Evolutionary conservation across 2,329 filamentous ascomycete genomes (phyloP).

Genomic region (Anthostomella pinea): DNA sequence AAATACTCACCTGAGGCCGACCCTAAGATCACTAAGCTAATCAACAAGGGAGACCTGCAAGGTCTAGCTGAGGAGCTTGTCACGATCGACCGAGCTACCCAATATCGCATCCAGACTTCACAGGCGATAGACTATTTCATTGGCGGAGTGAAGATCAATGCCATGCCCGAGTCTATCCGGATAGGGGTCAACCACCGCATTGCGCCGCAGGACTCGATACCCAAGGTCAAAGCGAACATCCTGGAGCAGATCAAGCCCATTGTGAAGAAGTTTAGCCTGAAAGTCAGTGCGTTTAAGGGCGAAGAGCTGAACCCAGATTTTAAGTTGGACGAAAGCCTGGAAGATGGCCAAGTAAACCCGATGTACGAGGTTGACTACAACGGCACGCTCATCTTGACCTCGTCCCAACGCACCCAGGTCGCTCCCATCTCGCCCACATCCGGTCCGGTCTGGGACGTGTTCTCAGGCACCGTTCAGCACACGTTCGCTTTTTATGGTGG

Average conservation of each 20-base stretch:
- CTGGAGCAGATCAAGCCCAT: slow-evolving; percentile 44
- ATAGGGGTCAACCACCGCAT: slow-evolving; percentile 56
- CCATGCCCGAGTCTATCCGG: slow-evolving; percentile 52
- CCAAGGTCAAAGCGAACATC: slow-evolving; percentile 44
- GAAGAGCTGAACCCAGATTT: slow-evolving; percentile 30
- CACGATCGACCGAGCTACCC: slow-evolving; percentile 35
- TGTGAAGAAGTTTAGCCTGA: slow-evolving; percentile 46
- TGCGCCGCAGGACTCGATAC: slow-evolving; percentile 50
- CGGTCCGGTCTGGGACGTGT: slow-evolving; percentile 30
- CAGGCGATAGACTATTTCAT: slow-evolving; percentile 53
- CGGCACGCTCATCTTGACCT: slow-evolving; percentile 36
- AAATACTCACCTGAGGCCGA: slow-evolving; percentile 32
- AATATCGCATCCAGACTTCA: slow-evolving; percentile 56
- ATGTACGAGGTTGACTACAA: slow-evolving; percentile 40
- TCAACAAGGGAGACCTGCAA: slow-evolving; percentile 31
- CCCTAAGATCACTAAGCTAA: slow-evolving; percentile 31
- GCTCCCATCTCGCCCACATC: slow-evolving; percentile 37
- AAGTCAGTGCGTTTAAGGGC: slow-evolving; percentile 46
- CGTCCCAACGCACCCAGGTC: slow-evolving; percentile 31
- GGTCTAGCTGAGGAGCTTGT: slow-evolving; percentile 29
- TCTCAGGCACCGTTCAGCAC: slow-evolving; percentile 33
- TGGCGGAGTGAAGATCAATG: slow-evolving; percentile 57
- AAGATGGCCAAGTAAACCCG: slow-evolving; percentile 21
- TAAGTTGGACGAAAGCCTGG: slow-evolving; percentile 16
- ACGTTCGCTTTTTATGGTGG: slow-evolving; percentile 35